Evolutionary conservation across 768 basidiomycete species (phyloP).

Genomic region (Stropharia rugosoannulata): DNA sequence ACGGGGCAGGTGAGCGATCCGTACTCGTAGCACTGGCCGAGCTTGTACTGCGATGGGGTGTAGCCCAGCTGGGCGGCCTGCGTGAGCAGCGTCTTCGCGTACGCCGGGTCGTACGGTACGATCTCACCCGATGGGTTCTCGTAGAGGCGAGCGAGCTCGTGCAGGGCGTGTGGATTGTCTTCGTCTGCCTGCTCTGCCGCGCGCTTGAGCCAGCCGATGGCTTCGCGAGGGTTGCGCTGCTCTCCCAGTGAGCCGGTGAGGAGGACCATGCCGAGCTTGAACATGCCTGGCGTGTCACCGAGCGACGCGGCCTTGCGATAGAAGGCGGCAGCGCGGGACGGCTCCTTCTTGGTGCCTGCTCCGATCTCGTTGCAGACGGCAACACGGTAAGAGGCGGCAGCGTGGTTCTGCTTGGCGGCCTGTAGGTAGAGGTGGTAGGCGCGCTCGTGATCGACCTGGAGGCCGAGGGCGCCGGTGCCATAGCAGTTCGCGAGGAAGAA

Average conservation of each 20-base stretch:
- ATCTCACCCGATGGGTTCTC: conserved; percentile 66
- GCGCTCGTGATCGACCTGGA: conserved; percentile 95
- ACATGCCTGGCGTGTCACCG: conserved; percentile 98
- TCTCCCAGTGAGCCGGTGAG: conserved; percentile 83
- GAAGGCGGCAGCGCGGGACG: conserved; percentile 86
- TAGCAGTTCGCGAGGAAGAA: conserved; percentile 98
- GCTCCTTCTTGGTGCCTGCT: conserved; percentile 90
- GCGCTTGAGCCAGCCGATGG: conserved; percentile 90
- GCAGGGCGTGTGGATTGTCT: conserved; percentile 95
- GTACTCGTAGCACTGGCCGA: conserved; percentile 95
- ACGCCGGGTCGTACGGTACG: conserved; percentile 76
- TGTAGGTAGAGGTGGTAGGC: conserved; percentile 97
- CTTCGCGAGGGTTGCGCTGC: conserved; percentile 84
- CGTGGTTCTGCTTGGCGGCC: conserved; percentile 96
- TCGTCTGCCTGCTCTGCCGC: conserved; percentile 98
- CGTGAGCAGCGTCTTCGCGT: conserved; percentile 84
- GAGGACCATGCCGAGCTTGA: conserved; percentile 99
- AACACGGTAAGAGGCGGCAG: conserved; percentile 92
- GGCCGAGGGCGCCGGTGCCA: conserved; percentile 92
- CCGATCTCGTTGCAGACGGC: conserved; percentile 99
- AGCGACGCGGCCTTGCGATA: conserved; percentile 96
- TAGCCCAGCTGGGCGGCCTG: conserved; percentile 94
- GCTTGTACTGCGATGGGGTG: conserved; percentile 90
- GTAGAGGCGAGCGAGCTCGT: conserved; percentile 89
- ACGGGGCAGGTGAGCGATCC: conserved; percentile 86